Evolutionary conservation across 1,284 basidiomycete species (phyloP).

Genomic region (Cystobasidiaceae sp.): DNA sequence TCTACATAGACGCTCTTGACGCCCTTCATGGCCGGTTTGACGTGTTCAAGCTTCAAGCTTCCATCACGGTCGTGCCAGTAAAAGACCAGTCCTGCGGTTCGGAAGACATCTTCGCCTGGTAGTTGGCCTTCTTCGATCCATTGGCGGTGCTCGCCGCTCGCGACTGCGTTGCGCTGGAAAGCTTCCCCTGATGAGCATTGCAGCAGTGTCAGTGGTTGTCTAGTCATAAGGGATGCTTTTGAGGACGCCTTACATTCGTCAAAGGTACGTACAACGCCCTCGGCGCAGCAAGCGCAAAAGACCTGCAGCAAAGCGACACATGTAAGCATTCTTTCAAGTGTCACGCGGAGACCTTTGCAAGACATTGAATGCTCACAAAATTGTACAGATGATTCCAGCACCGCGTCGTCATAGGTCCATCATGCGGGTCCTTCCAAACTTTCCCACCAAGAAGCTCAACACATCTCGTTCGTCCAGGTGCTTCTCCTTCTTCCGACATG

Average conservation of each 20-base stretch:
- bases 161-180: not conserved
- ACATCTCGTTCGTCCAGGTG: not conserved
- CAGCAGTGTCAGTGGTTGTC: too few relatives aligned
- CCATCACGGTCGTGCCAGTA: not conserved
- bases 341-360: not conserved
- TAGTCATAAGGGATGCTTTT: too few relatives aligned
- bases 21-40: not conserved
- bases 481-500: not conserved
- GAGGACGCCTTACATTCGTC: not conserved
- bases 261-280: not conserved
- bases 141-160: not conserved
- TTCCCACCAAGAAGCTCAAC: constrained; percentile 32
- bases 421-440: constrained; percentile 19
- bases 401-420: constrained; percentile 1
- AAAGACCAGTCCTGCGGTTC: not conserved
- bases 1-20: not conserved
- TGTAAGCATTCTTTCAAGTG: too few relatives aligned
- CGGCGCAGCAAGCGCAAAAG: constrained; percentile 28
- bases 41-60: not conserved
- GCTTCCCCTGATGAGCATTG: not conserved
- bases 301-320: constrained; percentile 24
- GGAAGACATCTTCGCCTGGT: not conserved
- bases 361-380: constrained; percentile 14
- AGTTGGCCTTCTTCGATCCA: not conserved
- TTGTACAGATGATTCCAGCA: constrained; percentile 35